phyloP scores from a whole-genome alignment of 805 yeast genomes.

The Monosporozyma yasuniensis region DNA sequence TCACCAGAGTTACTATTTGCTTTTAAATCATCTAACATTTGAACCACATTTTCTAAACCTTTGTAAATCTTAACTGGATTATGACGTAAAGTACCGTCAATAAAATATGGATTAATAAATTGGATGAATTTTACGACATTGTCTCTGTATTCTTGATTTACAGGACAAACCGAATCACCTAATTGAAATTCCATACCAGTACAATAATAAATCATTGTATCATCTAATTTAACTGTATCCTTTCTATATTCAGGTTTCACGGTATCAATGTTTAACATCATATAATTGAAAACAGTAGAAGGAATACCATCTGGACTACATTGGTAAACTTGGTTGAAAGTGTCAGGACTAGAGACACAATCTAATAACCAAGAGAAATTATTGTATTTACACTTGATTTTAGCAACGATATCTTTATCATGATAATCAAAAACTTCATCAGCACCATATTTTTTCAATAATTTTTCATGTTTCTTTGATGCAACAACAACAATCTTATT shows the following conservation, averaged over 20 bases:
- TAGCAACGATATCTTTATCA: conserved; percentile 35
- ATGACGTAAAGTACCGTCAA: conserved; percentile 22
- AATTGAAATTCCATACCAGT: conserved; percentile 29
- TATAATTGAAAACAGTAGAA: conserved; percentile 31
- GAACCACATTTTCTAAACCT: conserved; percentile 23
- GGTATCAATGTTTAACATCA: conserved; percentile 11
- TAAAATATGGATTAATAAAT: conserved; percentile 14
- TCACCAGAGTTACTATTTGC: conserved; percentile 21
- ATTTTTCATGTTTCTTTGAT: conserved; percentile 35
- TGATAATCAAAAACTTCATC: conserved; percentile 39
- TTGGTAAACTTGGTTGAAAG: conserved; percentile 27
- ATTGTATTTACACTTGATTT: conserved; percentile 29
- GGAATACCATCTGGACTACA: conserved; percentile 26
- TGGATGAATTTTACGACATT: conserved; percentile 21
- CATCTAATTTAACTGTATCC: conserved; percentile 24
- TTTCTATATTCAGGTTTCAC: conserved; percentile 22
- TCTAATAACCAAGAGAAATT: conserved; percentile 26
- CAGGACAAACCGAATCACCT: conserved; percentile 14
- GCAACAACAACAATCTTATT: conserved; percentile 39
- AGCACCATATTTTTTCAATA: conserved; percentile 39
- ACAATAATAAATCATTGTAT: conserved; percentile 31
- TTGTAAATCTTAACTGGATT: conserved; percentile 24
- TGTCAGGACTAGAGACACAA: conserved; percentile 22
- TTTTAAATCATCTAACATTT: conserved; percentile 15
- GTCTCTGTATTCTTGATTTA: conserved; percentile 13